These are phyloP conservation scores for Pterula multifida DNA, from an alignment of 1,284 basidiomycete species.

Conservation along the genomic window DNA sequence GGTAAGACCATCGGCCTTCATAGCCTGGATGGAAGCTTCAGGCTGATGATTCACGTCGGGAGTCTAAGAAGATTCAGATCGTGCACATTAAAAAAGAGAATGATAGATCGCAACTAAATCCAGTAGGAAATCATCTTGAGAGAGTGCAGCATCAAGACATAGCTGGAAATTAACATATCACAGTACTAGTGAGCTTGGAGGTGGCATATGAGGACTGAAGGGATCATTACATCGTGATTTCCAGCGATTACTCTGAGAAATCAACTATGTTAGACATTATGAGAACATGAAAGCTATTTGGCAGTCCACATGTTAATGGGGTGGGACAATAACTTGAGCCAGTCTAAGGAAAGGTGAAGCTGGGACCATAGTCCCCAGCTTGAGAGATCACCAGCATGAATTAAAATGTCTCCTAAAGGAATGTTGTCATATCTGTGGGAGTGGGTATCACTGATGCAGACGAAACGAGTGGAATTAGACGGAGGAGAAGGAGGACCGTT, in stretches of 20 bases:
- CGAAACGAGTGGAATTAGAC: conserved; percentile 35
- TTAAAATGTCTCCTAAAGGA: conserved; percentile 49
- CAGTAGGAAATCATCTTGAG: neutral
- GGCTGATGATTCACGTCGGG: neutral
- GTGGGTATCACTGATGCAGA: conserved; percentile 60
- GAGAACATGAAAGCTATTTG: too few species aligned
- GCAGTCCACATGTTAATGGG: conserved; percentile 41
- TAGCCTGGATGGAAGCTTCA: conserved; percentile 20
- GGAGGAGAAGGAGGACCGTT: neutral
- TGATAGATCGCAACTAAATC: neutral
- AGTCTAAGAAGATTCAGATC: neutral
- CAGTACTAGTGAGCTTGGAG: too few species aligned
- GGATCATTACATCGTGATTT: conserved; percentile 40
- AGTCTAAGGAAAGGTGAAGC: conserved; percentile 39
- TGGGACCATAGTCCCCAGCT: conserved; percentile 30
- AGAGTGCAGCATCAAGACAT: neutral
- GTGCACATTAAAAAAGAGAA: neutral
- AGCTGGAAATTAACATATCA: too few species aligned
- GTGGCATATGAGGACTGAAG: too few species aligned
- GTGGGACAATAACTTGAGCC: conserved; percentile 43
- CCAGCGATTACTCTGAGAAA: conserved; percentile 37
- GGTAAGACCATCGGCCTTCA: conserved; percentile 24
- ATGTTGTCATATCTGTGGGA: conserved; percentile 27
- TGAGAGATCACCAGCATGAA: conserved; percentile 56
- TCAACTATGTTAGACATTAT: too few species aligned